Evolutionary conservation across 768 basidiomycete species (phyloP).

Genomic region (Dentipellis sp.): DNA sequence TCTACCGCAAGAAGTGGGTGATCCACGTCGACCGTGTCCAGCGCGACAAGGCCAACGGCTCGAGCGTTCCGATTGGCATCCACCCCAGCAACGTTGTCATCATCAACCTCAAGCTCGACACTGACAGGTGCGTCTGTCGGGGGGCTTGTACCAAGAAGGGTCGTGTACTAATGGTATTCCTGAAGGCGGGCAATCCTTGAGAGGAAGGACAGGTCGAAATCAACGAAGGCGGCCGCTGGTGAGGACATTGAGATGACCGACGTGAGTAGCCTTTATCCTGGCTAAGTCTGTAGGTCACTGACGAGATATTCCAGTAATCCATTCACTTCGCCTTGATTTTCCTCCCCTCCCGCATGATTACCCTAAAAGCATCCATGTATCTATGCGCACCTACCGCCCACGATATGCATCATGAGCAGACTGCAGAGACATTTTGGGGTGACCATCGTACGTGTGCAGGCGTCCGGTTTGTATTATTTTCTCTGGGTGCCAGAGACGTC

Average conservation of each 20-base stretch:
- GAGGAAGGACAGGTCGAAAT: constrained; percentile 75
- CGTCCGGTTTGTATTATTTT: no score
- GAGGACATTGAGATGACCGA: constrained; percentile 77
- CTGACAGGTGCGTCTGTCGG: constrained; percentile 53
- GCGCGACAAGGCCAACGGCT: constrained; percentile 96
- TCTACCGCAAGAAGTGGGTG: constrained; percentile 99
- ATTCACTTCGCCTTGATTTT: constrained; percentile 19
- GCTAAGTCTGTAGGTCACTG: constrained; percentile 7
- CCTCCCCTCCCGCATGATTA: constrained; percentile 21
- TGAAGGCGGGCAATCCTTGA: constrained; percentile 76
- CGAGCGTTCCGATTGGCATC: constrained; percentile 87
- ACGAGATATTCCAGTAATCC: constrained; percentile 27
- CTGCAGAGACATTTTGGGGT: neutral
- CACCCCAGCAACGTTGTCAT: constrained; percentile 97
- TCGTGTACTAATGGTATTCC: constrained; percentile 3
- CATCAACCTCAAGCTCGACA: constrained; percentile 85
- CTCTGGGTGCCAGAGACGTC: no score
- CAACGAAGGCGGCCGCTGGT: constrained; percentile 23
- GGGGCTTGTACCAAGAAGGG: neutral
- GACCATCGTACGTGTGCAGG: neutral
- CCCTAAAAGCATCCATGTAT: constrained; percentile 57
- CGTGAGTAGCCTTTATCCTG: constrained; percentile 34
- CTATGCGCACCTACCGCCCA: constrained; percentile 41
- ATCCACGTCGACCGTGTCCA: constrained; percentile 97
- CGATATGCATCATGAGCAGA: constrained; percentile 45